Conservation (phyloP, 2,329 filamentous ascomycete genomes). For the Phyllosticta capitalensis region DNA sequence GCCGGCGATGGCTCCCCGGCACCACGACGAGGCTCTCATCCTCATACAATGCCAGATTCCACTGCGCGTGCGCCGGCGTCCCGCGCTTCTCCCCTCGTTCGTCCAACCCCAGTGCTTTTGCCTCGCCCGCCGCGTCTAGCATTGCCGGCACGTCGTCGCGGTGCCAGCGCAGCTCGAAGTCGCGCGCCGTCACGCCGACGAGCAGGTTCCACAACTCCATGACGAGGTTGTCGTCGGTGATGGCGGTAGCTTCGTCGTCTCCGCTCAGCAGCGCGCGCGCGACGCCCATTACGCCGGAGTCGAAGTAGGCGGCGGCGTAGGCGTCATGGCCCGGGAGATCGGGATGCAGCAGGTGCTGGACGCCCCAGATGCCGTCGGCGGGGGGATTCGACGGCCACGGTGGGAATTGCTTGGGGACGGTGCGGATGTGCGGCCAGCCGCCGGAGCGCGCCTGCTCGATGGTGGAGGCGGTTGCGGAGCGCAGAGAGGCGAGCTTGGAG, state of each 20-base stretch:
- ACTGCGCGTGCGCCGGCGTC: slow-evolving; percentile 67
- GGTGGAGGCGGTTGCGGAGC: slow-evolving; percentile 48
- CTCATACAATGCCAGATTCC: slow-evolving; percentile 72
- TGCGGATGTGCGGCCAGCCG: slow-evolving; percentile 71
- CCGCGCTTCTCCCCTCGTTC: slow-evolving; percentile 53
- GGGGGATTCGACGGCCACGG: slow-evolving; percentile 58
- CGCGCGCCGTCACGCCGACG: slow-evolving; percentile 53
- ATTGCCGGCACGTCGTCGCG: slow-evolving; percentile 64
- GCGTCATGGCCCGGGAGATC: slow-evolving; percentile 50
- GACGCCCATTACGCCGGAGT: slow-evolving; percentile 31
- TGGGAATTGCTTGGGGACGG: slow-evolving; percentile 82
- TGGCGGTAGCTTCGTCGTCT: slow-evolving; percentile 32
- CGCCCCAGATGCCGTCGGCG: slow-evolving; percentile 64
- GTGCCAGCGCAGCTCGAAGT: slow-evolving; percentile 76
- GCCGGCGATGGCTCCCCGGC: slow-evolving; percentile 63
- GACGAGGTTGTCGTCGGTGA: slow-evolving; percentile 71
- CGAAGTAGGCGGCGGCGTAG: slow-evolving; percentile 67
- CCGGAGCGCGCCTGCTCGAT: slow-evolving; percentile 57
- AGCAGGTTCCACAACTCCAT: slow-evolving; percentile 88
- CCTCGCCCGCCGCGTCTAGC: slow-evolving; percentile 28
- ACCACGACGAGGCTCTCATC: slow-evolving; percentile 65
- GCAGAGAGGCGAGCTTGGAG: slow-evolving; percentile 49
- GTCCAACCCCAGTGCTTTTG: slow-evolving; percentile 38
- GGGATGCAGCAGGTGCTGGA: slow-evolving; percentile 76
- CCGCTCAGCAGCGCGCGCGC: slow-evolving; percentile 47